Percentiles rank a stretch among this genome's conserved stretches.
Evolutionary conservation across 2,329 filamentous ascomycete genomes (phyloP).

Genomic region (Fusarium scirpi): DNA sequence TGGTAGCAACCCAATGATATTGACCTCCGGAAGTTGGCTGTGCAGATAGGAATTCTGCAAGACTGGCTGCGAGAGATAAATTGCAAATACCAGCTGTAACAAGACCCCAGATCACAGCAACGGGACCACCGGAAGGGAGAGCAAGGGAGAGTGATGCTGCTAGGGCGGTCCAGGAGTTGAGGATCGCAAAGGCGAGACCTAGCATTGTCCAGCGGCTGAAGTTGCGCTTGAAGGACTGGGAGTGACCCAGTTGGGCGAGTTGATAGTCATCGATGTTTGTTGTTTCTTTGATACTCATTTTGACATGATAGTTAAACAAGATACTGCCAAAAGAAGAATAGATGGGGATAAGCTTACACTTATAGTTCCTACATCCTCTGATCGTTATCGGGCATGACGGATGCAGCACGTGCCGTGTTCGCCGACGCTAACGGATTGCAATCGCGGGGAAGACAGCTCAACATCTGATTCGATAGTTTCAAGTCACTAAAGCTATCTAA

Average conservation of each 20-base stretch:
- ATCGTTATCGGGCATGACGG: not conserved
- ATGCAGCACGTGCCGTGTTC: not conserved
- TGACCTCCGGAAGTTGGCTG: slow-evolving; percentile 70
- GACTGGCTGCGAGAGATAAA: slow-evolving; percentile 67
- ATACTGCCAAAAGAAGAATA: not conserved
- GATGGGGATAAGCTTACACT: not conserved
- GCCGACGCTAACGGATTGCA: not conserved
- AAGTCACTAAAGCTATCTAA: not conserved
- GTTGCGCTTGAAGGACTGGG: slow-evolving; percentile 37
- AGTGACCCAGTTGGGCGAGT: slow-evolving; percentile 37
- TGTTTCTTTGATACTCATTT: slow-evolving; percentile 19
- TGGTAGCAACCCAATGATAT: slow-evolving; percentile 77
- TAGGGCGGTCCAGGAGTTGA: slow-evolving; percentile 62
- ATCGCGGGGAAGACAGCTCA: not conserved
- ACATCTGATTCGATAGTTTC: not conserved
- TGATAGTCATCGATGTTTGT: slow-evolving; percentile 36
- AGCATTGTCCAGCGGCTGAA: slow-evolving; percentile 53
- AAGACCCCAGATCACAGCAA: slow-evolving; percentile 74
- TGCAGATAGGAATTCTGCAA: slow-evolving; percentile 77
- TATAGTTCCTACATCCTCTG: not conserved
- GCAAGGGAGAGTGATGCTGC: slow-evolving; percentile 59
- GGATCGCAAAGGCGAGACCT: slow-evolving; percentile 59
- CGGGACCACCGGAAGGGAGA: slow-evolving; percentile 72
- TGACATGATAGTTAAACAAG: not conserved
- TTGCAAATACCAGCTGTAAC: slow-evolving; percentile 53